Base-by-base conservation (phyloP, 352 stramenopile genomes). In the Pythium biforme region DNA sequence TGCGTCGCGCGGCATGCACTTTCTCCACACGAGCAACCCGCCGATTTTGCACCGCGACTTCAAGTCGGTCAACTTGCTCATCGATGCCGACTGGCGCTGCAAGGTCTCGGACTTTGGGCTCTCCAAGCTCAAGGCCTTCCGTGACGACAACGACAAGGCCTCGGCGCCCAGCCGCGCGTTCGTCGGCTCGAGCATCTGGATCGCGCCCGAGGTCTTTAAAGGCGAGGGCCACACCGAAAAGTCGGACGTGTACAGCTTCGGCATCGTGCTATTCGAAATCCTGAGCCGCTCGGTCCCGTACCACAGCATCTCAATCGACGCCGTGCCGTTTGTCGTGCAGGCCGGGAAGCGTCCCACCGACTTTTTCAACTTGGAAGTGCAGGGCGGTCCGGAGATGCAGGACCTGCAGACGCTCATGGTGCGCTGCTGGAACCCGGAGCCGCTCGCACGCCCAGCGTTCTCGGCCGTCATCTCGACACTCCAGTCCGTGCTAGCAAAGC, bases 61-160 rank as follows among this genome's bases (percentile, higher is more conserved):
- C 29, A 97, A 97, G 73, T 90, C 81, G 10, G 81, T 95, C 25
- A 97, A 97, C 60, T 55, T 97, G 22, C 76, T 97, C 0, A 90
- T 97, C 33, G 81, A 94, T 66, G 76, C 86, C 8, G 81, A 96
- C 62, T 95, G 89, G 84, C 81, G 82, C 3, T 95, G 84, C 69
- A 97, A 97, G 53, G 87, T 97, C 12, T 92, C 81, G 5, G 90
- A 97, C 57, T 96, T 97, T 73, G 89, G 90, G 2, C 76, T 97
- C 10, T 92, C 77, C 39, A 88, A 89, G 55, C 77, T 96, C 40
- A 95, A 95, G 55, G 83, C 82, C 12, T 90, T 92, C 54, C 73
- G 81, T 22, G 81, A 89, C 14, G 70, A 85, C 47, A 72, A 64
- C n/a, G 73, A 88, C 2, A 76, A 72, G 20, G 57, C 59, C 3